Percentiles rank a stretch among this genome's conserved stretches.
These are phyloP conservation scores for Beauveria medogensis DNA, from an alignment of 2,329 filamentous ascomycete genomes.

Conservation along the genomic window DNA sequence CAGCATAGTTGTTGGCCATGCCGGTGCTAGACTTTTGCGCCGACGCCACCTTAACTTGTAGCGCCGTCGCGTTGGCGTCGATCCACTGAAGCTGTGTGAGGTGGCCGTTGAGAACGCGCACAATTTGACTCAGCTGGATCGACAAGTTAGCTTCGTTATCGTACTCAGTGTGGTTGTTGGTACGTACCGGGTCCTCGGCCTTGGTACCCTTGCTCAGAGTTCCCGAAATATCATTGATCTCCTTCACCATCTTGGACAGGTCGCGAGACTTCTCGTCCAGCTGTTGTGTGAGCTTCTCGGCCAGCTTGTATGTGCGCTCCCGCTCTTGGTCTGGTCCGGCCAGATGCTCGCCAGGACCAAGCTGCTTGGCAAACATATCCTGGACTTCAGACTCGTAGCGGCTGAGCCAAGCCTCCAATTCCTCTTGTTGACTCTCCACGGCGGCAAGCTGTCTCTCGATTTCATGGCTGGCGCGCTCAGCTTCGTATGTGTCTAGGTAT, in stretches of 20 bases:
- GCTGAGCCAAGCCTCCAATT: slow-evolving; percentile 80
- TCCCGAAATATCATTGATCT: slow-evolving; percentile 90
- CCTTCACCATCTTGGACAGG: slow-evolving; percentile 91
- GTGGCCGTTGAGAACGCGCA: slow-evolving; percentile 88
- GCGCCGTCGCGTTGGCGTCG: slow-evolving; percentile 70
- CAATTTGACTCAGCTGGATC: slow-evolving; percentile 79
- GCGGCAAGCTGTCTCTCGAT: slow-evolving; percentile 85
- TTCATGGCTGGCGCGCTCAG: slow-evolving; percentile 84
- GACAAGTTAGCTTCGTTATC: slow-evolving; percentile 19
- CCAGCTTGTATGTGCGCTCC: slow-evolving; percentile 91
- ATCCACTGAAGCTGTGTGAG: slow-evolving; percentile 89
- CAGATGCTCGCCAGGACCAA: slow-evolving; percentile 66
- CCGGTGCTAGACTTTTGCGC: slow-evolving; percentile 72
- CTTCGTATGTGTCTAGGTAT: slow-evolving; percentile 86
- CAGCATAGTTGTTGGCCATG: slow-evolving; percentile 48
- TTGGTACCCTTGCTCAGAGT: slow-evolving; percentile 84
- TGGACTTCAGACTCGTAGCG: slow-evolving; percentile 89
- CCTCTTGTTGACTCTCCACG: slow-evolving; percentile 88
- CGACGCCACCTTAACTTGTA: slow-evolving; percentile 74
- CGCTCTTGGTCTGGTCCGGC: slow-evolving; percentile 91
- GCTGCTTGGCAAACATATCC: slow-evolving; percentile 72
- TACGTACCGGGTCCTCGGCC: slow-evolving; percentile 74
- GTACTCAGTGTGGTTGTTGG: slow-evolving; percentile 10
- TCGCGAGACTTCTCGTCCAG: slow-evolving; percentile 92
- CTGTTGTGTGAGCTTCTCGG: slow-evolving; percentile 84